Conservation (phyloP, 768 basidiomycete species). For the Trametes maxima region DNA sequence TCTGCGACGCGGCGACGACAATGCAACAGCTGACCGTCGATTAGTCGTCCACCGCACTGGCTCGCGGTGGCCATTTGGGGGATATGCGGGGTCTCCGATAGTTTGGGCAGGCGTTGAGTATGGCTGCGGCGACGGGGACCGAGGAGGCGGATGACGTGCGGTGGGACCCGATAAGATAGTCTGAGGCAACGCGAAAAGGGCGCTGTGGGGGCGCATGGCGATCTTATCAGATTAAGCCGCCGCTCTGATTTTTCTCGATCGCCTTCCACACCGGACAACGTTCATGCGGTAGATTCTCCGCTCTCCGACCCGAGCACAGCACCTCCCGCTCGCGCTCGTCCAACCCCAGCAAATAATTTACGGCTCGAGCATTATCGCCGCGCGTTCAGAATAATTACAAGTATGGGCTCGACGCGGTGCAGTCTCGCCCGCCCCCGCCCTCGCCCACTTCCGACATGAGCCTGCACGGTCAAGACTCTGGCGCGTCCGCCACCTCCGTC, state of each 20-base stretch:
- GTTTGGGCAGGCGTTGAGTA: too few relatives aligned
- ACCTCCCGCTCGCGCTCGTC: background rate
- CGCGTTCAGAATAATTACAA: background rate
- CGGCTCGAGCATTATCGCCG: background rate
- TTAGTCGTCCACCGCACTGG: too few relatives aligned
- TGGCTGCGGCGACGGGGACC: too few relatives aligned
- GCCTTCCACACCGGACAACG: background rate
- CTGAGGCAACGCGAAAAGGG: background rate
- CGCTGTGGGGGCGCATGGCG: background rate
- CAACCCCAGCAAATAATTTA: background rate
- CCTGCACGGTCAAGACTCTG: background rate
- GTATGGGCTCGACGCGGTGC: background rate
- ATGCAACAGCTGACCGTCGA: too few relatives aligned
- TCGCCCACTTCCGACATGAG: background rate
- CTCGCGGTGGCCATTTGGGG: too few relatives aligned
- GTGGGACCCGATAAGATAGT: background rate
- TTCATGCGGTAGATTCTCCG: background rate
- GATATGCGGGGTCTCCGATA: too few relatives aligned
- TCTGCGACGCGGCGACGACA: too few relatives aligned
- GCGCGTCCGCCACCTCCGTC: background rate
- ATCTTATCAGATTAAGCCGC: slow-evolving; percentile 10
- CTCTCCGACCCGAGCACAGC: background rate
- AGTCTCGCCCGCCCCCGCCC: background rate
- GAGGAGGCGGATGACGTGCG: background rate
- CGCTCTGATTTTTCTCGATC: background rate